Conservation (phyloP, 2,329 filamentous ascomycete species). For the Aureobasidium sp. region DNA sequence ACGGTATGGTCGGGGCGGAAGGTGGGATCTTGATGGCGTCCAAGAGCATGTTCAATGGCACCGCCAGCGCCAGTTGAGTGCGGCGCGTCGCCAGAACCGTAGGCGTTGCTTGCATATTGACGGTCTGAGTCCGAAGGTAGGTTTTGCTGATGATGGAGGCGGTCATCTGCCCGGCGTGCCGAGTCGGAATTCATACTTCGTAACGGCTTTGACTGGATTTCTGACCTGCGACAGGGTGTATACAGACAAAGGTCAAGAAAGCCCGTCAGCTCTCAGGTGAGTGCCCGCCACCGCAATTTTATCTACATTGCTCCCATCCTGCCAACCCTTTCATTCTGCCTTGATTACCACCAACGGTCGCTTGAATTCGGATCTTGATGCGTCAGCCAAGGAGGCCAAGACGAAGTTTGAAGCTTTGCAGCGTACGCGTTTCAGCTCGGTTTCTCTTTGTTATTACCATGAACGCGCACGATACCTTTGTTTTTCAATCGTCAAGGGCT, state of each 20-base stretch:
- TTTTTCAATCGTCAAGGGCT: neutral
- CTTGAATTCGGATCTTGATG: neutral
- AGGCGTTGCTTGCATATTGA: neutral
- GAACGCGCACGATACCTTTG: neutral
- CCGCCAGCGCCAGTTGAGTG: neutral
- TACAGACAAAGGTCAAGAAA: neutral
- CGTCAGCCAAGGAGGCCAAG: neutral
- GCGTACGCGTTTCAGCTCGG: neutral
- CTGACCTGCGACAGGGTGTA: neutral
- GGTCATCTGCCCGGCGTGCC: conserved; percentile 9
- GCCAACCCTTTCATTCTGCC: neutral
- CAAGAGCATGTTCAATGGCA: conserved; percentile 4
- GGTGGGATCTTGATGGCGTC: conserved; percentile 5
- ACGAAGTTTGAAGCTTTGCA: neutral
- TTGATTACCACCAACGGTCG: conserved; percentile 3
- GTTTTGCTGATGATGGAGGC: conserved; percentile 13
- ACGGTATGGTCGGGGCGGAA: conserved; percentile 11
- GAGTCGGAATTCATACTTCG: conserved; percentile 3
- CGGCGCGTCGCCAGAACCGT: neutral
- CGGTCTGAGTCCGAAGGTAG: neutral
- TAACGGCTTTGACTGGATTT: neutral
- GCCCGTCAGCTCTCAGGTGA: neutral
- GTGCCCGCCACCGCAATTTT: conserved; percentile 5
- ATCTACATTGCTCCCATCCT: neutral
- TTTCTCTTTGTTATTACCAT: neutral